A percentile compares a stretch with the other conserved stretches of the same genome.
Evolutionary conservation across 2,329 filamentous ascomycete genomes (phyloP).

Genomic region (Aspergillus amoenus): DNA sequence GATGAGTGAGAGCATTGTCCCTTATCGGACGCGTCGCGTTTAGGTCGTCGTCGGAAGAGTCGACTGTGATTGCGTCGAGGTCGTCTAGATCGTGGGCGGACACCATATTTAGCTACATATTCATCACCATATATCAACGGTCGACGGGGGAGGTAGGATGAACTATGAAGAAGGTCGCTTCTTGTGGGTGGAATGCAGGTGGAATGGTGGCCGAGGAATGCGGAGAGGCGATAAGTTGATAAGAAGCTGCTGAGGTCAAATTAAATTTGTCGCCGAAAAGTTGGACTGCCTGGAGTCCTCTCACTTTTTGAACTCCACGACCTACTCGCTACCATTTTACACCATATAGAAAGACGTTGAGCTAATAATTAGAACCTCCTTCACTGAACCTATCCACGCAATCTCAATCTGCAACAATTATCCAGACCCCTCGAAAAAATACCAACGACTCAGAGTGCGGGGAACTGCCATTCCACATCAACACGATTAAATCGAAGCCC

Average conservation of each 20-base stretch:
- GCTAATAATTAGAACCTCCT: background rate
- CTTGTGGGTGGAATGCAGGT: background rate
- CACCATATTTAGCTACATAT: constrained; percentile 22
- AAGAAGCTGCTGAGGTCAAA: constrained; percentile 20
- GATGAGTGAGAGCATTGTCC: constrained; percentile 8
- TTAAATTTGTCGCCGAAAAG: constrained; percentile 14
- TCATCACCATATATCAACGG: background rate
- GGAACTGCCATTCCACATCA: constrained; percentile 1
- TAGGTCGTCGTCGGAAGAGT: constrained; percentile 44
- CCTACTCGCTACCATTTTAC: background rate
- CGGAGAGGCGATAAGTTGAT: constrained; percentile 19
- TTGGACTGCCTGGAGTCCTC: constrained; percentile 10
- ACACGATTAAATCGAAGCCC: background rate
- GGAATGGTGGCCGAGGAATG: constrained; percentile 5
- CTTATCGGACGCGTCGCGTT: constrained; percentile 35
- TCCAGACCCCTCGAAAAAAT: background rate
- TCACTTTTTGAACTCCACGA: background rate
- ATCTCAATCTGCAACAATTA: background rate
- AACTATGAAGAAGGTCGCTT: background rate
- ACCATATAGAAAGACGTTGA: background rate
- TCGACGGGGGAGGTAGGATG: background rate
- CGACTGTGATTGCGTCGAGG: constrained; percentile 27
- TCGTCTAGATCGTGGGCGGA: constrained; percentile 24
- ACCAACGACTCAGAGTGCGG: constrained; percentile 7
- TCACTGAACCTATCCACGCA: background rate